Base-by-base conservation (phyloP, 192 early-diverging fungal species). In the Backusella psychrophila region DNA sequence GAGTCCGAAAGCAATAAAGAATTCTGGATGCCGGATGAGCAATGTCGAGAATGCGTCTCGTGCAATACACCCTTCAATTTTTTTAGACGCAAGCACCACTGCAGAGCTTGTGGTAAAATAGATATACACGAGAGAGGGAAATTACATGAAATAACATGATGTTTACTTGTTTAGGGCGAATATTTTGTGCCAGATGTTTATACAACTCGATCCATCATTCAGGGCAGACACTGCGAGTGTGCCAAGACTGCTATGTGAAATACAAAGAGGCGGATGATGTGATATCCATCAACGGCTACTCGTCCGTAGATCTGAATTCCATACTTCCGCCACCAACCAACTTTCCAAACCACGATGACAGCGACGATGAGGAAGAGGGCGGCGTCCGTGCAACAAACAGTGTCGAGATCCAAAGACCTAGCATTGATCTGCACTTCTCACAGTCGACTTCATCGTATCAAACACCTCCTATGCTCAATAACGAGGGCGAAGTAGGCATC, bases 11-110 rank as follows among this genome's bases (percentile, higher is more conserved):
- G 42, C 29, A 89, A 83, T 75, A 84, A 74, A 56, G 90, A 93
- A 12, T 93, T 90, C 72, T 94, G 94, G 94, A 95, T 94, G 93
- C 85, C 88, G 0, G 94, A 95, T 73, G 94, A 95, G 72, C 89
- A 88, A 72, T 91, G 88, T 71, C 91, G 90, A 74, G 91, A 93
- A 77, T 95, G 94, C 77, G 94, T 88, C 80, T 88, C 91, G 4
- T 95, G 94, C 80, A 89, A 90, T 75, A 79, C 79, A 6, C 84
- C 85, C 4, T 95, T 95, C 74, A 89, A 87, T 53, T 82, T 91
- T 1, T 90, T 93, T 67, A 82, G 92, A 44, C 81, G 94, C 35
- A 91, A 87, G 52, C 94, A 95, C 77, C 94, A 95, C 70, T 95
- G 94, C 75, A 86, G 94, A 21, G 90, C 93, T 44, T 95, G 94